Evolutionary conservation across 495 filamentous ascomycete species (phyloP).

Genomic region (Penicillium herquei): DNA sequence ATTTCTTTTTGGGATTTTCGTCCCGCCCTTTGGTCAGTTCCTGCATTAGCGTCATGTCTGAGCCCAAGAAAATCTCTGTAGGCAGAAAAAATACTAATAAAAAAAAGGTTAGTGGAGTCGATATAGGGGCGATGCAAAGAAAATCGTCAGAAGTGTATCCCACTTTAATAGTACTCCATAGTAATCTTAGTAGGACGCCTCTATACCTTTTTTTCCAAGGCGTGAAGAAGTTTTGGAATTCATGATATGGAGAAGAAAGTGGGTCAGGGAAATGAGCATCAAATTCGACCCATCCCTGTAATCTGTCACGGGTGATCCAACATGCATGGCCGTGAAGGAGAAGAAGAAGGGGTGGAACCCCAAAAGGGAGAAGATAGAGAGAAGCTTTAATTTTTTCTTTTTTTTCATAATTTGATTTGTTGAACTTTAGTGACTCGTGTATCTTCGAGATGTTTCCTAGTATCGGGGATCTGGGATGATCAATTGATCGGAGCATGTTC

Average conservation of each 20-base stretch:
- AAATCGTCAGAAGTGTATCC: conserved; percentile 10
- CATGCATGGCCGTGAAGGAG: conserved; percentile 2
- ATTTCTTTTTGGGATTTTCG: not conserved
- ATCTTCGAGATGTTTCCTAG: conserved; percentile 1
- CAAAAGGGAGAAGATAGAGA: not conserved
- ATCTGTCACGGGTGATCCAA: conserved; percentile 10
- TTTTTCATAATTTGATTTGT: not conserved
- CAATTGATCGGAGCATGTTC: not conserved
- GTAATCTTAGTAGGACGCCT: not conserved
- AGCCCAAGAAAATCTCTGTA: conserved; percentile 7
- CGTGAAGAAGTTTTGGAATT: conserved; percentile 2
- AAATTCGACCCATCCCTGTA: not conserved
- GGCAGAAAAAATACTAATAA: not conserved
- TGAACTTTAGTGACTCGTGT: not conserved
- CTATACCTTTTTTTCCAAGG: not conserved
- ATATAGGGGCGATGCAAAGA: conserved; percentile 10
- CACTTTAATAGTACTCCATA: too few relatives aligned
- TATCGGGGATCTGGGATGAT: conserved; percentile 4
- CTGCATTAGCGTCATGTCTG: conserved; percentile 43
- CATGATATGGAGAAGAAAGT: not conserved
- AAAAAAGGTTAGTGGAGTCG: conserved; percentile 5
- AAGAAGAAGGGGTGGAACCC: not conserved
- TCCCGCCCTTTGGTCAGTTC: conserved; percentile 31
- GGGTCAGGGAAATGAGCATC: not conserved
- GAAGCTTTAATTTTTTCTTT: not conserved